Conservation (phyloP, 2,329 filamentous ascomycete genomes). For the Penicillium digitatum region DNA sequence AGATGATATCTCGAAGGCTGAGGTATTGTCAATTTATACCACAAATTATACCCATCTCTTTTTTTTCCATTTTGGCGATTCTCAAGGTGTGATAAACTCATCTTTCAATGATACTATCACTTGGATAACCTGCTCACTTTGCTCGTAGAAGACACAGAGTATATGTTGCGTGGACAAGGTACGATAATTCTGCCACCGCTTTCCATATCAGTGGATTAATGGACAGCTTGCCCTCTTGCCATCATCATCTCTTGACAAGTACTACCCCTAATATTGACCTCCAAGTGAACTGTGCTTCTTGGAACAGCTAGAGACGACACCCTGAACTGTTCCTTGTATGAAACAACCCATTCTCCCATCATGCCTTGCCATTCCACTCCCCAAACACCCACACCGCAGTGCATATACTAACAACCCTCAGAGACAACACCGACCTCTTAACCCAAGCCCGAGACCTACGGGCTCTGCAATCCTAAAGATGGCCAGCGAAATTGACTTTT, state of each 20-base stretch:
- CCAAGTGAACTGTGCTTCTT: not conserved
- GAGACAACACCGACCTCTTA: not conserved
- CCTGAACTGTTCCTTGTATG: not conserved
- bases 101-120: not conserved
- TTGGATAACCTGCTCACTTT: not conserved
- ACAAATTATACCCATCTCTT: too few relatives aligned
- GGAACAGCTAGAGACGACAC: not conserved
- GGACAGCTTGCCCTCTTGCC: slow-evolving; percentile 25
- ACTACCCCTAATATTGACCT: not conserved
- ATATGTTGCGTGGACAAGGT: not conserved
- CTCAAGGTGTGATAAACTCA: not conserved
- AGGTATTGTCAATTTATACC: too few relatives aligned
- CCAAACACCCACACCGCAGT: not conserved
- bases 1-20: not conserved
- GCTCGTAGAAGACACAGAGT: not conserved
- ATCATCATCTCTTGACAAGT: slow-evolving; percentile 3
- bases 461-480: slow-evolving; percentile 18
- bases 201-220: slow-evolving; percentile 11
- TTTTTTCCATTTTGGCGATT: not conserved
- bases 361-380: not conserved
- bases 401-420: slow-evolving; percentile 6
- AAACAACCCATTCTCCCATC: not conserved
- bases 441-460: not conserved
- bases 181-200: slow-evolving; percentile 24
- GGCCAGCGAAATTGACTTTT: slow-evolving; percentile 45